A percentile compares a stretch with the other conserved stretches of the same genome.
phyloP scores from a whole-genome alignment of 352 stramenopile genomes.

The Elongisporangium undulatum region DNA sequence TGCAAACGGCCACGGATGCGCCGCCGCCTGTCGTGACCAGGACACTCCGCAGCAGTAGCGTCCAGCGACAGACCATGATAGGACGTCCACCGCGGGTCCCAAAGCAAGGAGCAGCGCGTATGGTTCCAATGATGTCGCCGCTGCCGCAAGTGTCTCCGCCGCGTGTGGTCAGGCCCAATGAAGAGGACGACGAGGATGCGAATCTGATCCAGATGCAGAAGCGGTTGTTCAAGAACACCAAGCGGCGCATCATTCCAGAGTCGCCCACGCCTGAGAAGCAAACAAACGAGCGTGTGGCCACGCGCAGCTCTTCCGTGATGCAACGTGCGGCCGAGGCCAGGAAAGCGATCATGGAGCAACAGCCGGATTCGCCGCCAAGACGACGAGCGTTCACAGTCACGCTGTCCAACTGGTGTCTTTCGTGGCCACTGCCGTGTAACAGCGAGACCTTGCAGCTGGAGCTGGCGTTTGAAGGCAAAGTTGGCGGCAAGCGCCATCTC shows the following conservation, averaged over 20 bases:
- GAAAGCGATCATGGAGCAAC: neutral
- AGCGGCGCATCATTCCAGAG: neutral
- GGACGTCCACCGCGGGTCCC: too few species aligned
- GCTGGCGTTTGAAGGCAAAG: constrained; percentile 21
- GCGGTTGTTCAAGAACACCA: constrained; percentile 13
- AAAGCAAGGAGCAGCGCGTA: neutral
- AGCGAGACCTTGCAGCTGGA: constrained; percentile 20
- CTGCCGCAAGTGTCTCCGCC: neutral
- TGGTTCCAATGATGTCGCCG: neutral
- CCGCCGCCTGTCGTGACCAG: neutral
- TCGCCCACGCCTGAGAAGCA: neutral
- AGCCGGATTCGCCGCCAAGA: neutral
- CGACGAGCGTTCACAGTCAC: neutral
- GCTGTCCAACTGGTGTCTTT: constrained; percentile 21
- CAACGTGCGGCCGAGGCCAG: neutral
- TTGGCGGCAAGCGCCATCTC: neutral
- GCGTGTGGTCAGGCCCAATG: constrained; percentile 1
- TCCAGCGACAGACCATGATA: neutral
- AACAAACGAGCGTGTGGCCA: neutral
- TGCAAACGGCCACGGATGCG: neutral
- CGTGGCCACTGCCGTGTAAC: constrained; percentile 17
- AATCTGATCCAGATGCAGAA: constrained; percentile 35
- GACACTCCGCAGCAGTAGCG: neutral
- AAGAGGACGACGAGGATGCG: constrained; percentile 9
- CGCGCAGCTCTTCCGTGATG: neutral